Conservation (phyloP, 352 stramenopile species). For the Globisporangium barbulae region DNA sequence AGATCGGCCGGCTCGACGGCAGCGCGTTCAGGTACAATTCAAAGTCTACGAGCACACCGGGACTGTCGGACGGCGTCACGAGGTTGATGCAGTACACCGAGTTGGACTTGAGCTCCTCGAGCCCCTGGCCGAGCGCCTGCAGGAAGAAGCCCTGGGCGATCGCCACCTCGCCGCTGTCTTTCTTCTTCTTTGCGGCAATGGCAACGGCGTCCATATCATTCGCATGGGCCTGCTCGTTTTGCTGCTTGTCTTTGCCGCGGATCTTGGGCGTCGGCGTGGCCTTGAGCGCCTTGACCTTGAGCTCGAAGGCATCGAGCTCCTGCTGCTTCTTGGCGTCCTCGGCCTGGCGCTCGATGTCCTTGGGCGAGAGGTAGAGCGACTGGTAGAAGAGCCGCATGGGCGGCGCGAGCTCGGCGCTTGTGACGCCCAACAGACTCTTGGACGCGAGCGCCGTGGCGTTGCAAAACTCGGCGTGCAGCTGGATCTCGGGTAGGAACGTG, state of each 20-base stretch:
- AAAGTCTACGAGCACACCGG: slow-evolving; percentile 60
- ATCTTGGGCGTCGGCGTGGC: slow-evolving; percentile 22
- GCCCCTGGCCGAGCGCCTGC: slow-evolving; percentile 65
- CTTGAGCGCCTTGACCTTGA: slow-evolving; percentile 11
- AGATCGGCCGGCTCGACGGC: slow-evolving; percentile 59
- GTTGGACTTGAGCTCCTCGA: slow-evolving; percentile 55
- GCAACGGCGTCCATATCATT: slow-evolving; percentile 6
- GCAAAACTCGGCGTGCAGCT: slow-evolving; percentile 60
- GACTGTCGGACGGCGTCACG: slow-evolving; percentile 53
- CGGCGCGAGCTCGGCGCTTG: slow-evolving; percentile 44
- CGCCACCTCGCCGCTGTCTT: slow-evolving; percentile 22
- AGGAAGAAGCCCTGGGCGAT: slow-evolving; percentile 64
- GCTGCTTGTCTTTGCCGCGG: slow-evolving; percentile 9
- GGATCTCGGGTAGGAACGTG: slow-evolving; percentile 60
- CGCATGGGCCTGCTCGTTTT: neutral
- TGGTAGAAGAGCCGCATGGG: slow-evolving; percentile 76
- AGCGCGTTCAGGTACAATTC: slow-evolving; percentile 71
- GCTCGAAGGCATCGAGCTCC: slow-evolving; percentile 27
- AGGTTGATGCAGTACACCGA: slow-evolving; percentile 80
- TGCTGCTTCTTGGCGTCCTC: slow-evolving; percentile 35
- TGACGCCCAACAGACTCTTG: slow-evolving; percentile 36
- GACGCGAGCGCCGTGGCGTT: slow-evolving; percentile 46
- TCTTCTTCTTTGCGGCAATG: slow-evolving; percentile 9
- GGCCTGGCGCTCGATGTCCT: slow-evolving; percentile 44
- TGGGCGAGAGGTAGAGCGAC: slow-evolving; percentile 68